A percentile compares a stretch with the other conserved stretches of the same genome.
These are phyloP conservation scores for Zygoascus meyerae DNA, from an alignment of 1,139 yeast genomes.

Conservation along the genomic window DNA sequence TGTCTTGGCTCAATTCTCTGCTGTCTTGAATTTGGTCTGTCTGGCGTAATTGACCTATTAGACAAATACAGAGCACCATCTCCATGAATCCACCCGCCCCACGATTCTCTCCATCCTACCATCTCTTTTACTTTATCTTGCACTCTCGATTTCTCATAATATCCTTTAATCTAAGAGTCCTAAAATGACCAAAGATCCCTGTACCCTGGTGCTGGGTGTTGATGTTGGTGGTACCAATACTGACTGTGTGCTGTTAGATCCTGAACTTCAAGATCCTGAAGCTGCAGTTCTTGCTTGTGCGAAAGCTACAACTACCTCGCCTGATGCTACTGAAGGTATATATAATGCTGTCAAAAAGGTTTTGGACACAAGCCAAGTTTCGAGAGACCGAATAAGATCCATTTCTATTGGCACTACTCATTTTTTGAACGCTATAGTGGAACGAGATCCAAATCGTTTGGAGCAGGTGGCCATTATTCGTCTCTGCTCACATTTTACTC, in stretches of 20 bases:
- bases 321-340: constrained; percentile 41
- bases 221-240: constrained; percentile 50
- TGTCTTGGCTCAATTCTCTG: too few relatives aligned
- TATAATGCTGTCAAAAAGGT: constrained; percentile 31
- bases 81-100: too few relatives aligned
- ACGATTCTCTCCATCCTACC: too few relatives aligned
- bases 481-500: constrained; percentile 37
- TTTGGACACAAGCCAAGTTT: constrained; percentile 23
- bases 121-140: too few relatives aligned
- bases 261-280: constrained; percentile 15
- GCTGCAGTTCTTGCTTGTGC: constrained; percentile 35
- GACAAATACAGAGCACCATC: too few relatives aligned
- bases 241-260: constrained; percentile 41
- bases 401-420: constrained; percentile 44
- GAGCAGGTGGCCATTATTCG: constrained; percentile 41
- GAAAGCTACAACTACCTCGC: constrained; percentile 39
- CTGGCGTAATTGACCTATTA: too few relatives aligned
- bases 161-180: too few relatives aligned
- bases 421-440: constrained; percentile 42
- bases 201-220: constrained; percentile 33
- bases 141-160: too few relatives aligned
- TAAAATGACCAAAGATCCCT: too few relatives aligned
- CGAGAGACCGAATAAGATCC: constrained; percentile 27
- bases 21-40: too few relatives aligned
- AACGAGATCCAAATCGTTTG: constrained; percentile 36